A percentile compares a stretch with the other conserved stretches of the same genome.
phyloP scores from a whole-genome alignment of 371 early-diverging fungal species.

The Rhizopus arrhizus region DNA sequence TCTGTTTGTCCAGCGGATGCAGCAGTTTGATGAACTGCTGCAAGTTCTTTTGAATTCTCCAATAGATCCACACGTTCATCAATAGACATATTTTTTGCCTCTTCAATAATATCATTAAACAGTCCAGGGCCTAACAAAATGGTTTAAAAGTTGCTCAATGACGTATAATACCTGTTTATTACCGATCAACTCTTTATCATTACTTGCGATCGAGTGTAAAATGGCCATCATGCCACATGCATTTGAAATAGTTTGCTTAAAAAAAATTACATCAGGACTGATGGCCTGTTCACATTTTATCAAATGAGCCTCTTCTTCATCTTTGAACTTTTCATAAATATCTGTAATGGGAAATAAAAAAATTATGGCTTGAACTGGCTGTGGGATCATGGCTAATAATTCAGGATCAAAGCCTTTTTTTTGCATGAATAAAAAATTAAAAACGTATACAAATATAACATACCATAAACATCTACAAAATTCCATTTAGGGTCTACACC shows the following conservation, averaged over 20 bases:
- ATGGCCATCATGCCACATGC: conserved; percentile 91
- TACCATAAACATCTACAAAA: conserved; percentile 69
- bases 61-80: conserved; percentile 73
- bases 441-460: background rate
- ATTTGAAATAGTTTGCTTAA: conserved; percentile 88
- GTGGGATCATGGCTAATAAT: conserved; percentile 76
- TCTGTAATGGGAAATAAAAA: conserved; percentile 73
- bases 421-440: background rate
- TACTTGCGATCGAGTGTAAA: conserved; percentile 74
- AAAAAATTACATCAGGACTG: conserved; percentile 70
- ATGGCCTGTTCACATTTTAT: conserved; percentile 54
- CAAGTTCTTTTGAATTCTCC: conserved; percentile 61
- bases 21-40: conserved; percentile 57
- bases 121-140: conserved; percentile 54
- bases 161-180: background rate
- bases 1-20: conserved; percentile 81
- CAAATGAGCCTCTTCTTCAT: conserved; percentile 57
- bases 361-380: conserved; percentile 79
- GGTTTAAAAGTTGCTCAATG: background rate
- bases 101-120: conserved; percentile 62
- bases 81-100: conserved; percentile 61
- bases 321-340: conserved; percentile 60
- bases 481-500: conserved; percentile 57
- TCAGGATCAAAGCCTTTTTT: conserved; percentile 80
- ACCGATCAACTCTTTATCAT: conserved; percentile 46